Evolutionary conservation across 148 eudicot species (phyloP), one percentile per base, ranked within the genome.

Genomic region (Rhododendron griersonianum): DNA sequence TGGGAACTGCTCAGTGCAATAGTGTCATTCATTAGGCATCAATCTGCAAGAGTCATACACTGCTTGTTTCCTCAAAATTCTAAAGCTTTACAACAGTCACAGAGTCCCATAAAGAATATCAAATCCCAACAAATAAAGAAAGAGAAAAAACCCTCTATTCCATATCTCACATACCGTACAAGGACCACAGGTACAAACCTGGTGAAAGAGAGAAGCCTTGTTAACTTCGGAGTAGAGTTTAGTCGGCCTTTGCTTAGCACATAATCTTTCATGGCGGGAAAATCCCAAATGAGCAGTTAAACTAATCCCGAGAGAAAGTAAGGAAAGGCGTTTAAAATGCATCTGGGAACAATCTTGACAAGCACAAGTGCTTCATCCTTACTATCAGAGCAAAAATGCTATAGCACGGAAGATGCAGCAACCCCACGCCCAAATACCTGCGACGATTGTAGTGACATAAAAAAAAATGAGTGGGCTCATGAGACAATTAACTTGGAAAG

Each of bases 401-500:
- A 81, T 83, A 96, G 88, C 93, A 93, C 33, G 94, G 99, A 79
- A 96, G 61, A 83, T 89, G 94, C 82, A 95, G 59, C 86, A 91
- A 76, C 25, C 94, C 96, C 25, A 95, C 91, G 10, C 87, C 91
- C 50, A 88, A 50, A 47, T 94, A 95, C 98, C 98, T 95, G 91
- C 53, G 87, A 79, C 55, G 25, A 61, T 65, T 44, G 41, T 63
- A 44, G 16, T 11, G 35, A 82, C 55, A 79, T 55, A 15, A 79
- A 65, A 47, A 51, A 65, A 80, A 35, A 11, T 14, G 85, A 19
- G 41, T 33, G 18, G 59, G 69, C 30, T 76, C 53, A 59, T 45
- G 59, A 23, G 28, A 30, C 44, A 41, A 75, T 28, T 50, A 47
- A 25, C 73, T 3, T 5, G 39, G 10, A 1, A 10, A 28, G 59